Evolutionary conservation across 768 basidiomycete species (phyloP).

Genomic region (Russula olivacea): DNA sequence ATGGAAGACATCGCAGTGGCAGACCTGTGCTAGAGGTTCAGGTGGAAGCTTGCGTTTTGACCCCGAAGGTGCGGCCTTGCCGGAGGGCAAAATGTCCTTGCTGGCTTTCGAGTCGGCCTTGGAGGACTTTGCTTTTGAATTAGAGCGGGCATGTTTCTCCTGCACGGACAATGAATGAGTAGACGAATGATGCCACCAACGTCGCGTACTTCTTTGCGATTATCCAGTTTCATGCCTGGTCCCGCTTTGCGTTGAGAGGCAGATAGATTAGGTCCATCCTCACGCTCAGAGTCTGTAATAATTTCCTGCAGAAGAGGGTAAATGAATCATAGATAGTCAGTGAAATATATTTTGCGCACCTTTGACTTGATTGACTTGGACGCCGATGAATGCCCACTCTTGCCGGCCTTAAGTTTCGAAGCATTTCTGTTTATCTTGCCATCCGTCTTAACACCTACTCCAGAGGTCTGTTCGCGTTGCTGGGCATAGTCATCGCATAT

Average conservation of each 20-base stretch:
- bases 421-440: not conserved
- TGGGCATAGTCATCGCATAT: not conserved
- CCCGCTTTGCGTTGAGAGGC: not conserved
- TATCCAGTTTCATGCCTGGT: not conserved
- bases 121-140: constrained; percentile 2
- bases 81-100: not conserved
- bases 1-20: not conserved
- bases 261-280: constrained; percentile 2
- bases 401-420: not conserved
- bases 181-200: not conserved
- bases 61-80: not conserved
- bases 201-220: constrained; percentile 1
- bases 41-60: constrained; percentile 14
- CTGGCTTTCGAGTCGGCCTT: not conserved
- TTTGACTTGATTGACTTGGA: constrained; percentile 17
- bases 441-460: not conserved
- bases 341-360: not conserved
- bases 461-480: not conserved
- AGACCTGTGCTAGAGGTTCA: constrained; percentile 1
- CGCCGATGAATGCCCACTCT: not conserved
- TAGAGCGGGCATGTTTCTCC: constrained; percentile 1
- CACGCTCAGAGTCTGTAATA: constrained; percentile 19
- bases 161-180: not conserved
- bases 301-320: constrained; percentile 5
- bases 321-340: not conserved